phyloP scores from a whole-genome alignment of 495 filamentous ascomycete species.

The Annulohypoxylon stygium region DNA sequence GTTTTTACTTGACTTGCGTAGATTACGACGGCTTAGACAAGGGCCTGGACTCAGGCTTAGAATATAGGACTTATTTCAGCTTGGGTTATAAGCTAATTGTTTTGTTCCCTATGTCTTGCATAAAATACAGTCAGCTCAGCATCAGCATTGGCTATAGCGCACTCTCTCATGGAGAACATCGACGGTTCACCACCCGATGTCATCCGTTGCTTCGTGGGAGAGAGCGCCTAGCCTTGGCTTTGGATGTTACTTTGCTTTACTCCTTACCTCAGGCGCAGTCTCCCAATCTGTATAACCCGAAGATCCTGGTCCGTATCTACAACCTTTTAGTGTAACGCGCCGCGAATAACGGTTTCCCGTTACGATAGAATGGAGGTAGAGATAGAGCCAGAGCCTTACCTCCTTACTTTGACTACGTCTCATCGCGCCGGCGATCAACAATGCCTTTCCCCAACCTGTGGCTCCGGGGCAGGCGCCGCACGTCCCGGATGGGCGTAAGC shows the following conservation, averaged over 20 bases:
- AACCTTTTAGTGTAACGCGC: constrained; percentile 12
- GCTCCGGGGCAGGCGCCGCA: constrained; percentile 24
- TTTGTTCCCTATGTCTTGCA: constrained; percentile 8
- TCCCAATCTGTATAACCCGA: constrained; percentile 24
- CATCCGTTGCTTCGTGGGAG: constrained; percentile 14
- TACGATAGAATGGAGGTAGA: background rate
- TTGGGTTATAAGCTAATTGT: constrained; percentile 5
- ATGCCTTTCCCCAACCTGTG: background rate
- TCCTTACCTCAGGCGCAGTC: background rate
- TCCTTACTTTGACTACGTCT: background rate
- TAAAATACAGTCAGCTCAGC: constrained; percentile 35
- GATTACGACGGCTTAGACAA: constrained; percentile 1
- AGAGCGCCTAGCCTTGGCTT: background rate
- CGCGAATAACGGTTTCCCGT: constrained; percentile 17
- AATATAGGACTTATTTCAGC: background rate
- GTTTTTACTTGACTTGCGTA: constrained; percentile 3
- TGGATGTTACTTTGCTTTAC: constrained; percentile 2
- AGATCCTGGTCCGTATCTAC: background rate
- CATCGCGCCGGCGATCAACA: background rate
- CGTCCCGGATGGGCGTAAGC: constrained; percentile 24
- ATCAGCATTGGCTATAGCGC: background rate
- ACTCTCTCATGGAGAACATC: background rate
- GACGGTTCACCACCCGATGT: constrained; percentile 10
- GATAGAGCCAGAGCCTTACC: constrained; percentile 5
- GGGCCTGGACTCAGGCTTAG: background rate